Evolutionary conservation across 495 filamentous ascomycete species (phyloP).

Genomic region (Trichoderma erinaceum): DNA sequence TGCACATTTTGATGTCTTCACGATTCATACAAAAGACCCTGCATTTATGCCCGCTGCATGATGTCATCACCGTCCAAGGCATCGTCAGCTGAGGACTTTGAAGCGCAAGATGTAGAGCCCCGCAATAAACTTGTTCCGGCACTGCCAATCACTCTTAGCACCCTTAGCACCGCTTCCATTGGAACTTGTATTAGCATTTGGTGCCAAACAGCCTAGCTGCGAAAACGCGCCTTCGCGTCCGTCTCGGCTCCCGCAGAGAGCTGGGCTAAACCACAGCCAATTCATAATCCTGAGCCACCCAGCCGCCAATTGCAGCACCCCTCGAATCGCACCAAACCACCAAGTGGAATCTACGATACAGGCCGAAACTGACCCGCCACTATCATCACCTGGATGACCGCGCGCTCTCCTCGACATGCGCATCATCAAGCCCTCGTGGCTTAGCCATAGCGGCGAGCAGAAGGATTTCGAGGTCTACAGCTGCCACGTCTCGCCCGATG

Average conservation of each 20-base stretch:
- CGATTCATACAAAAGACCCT: too few species aligned
- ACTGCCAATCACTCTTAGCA: not conserved
- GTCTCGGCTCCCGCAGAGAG: not conserved
- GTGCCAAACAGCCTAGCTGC: not conserved
- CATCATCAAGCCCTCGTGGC: constrained; percentile 90
- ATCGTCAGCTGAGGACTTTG: not conserved
- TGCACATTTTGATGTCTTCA: too few species aligned
- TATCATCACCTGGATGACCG: not conserved
- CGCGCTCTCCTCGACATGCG: constrained; percentile 48
- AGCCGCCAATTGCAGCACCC: not conserved
- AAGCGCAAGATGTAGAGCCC: not conserved
- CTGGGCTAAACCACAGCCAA: too few species aligned
- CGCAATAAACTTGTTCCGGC: not conserved
- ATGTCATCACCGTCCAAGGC: not conserved
- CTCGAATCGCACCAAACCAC: not conserved
- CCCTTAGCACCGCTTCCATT: not conserved
- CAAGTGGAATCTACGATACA: too few species aligned
- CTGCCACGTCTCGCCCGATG: constrained; percentile 94
- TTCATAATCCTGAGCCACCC: too few species aligned
- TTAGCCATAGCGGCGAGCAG: constrained; percentile 88
- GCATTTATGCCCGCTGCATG: too few species aligned
- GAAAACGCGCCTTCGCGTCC: constrained; percentile 8
- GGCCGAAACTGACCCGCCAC: too few species aligned
- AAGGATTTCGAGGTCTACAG: constrained; percentile 97
- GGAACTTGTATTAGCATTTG: not conserved